phyloP scores from a whole-genome alignment of 495 filamentous ascomycete genomes.

The Elaphomyces granulatus region DNA sequence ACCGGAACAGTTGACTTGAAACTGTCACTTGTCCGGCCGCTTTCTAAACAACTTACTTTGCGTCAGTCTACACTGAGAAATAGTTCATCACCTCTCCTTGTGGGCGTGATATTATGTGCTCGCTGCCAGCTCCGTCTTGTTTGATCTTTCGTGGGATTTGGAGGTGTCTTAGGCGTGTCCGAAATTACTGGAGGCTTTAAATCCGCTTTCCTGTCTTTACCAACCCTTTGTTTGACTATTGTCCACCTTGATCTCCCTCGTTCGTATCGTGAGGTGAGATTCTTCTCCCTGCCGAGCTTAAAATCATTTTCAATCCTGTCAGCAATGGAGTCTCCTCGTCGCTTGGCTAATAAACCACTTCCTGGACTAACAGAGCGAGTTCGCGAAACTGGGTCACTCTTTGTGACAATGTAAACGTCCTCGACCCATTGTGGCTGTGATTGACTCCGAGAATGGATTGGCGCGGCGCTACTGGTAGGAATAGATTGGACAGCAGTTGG shows the following conservation, averaged over 20 bases:
- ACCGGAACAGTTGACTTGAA: too few relatives aligned
- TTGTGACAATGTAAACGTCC: too few relatives aligned
- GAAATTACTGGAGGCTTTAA: background rate
- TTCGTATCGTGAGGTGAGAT: background rate
- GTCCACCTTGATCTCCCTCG: background rate
- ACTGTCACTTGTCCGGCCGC: too few relatives aligned
- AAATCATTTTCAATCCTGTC: constrained; percentile 5
- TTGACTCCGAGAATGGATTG: too few relatives aligned
- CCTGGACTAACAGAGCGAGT: too few relatives aligned
- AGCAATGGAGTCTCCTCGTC: constrained; percentile 3
- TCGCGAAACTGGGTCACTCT: too few relatives aligned
- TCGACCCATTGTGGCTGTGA: too few relatives aligned
- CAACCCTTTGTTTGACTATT: background rate
- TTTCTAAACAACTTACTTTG: too few relatives aligned
- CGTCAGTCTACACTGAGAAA: constrained; percentile 26
- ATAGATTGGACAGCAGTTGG: too few relatives aligned
- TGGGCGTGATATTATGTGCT: constrained; percentile 27
- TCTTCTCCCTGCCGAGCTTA: background rate
- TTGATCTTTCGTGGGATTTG: background rate
- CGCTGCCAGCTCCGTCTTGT: background rate
- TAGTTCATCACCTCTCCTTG: constrained; percentile 21
- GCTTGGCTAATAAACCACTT: constrained; percentile 2
- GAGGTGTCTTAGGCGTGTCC: background rate
- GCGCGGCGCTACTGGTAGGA: too few relatives aligned
- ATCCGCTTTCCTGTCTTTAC: background rate